Conservation (phyloP, 108 stramenopile species). For the Fragilaria crotonensis region DNA sequence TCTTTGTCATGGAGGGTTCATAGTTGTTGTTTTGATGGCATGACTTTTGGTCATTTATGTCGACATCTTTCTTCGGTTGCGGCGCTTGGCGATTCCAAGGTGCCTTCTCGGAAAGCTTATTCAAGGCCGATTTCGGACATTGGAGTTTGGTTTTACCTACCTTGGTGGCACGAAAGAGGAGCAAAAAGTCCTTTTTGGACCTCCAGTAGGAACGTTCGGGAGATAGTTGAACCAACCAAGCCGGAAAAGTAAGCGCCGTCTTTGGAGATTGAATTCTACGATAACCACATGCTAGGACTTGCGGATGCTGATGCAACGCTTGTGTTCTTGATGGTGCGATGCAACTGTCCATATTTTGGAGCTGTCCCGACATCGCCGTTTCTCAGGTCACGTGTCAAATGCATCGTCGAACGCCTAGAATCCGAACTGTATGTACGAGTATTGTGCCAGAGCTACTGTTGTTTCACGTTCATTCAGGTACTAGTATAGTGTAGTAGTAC, state of each 20-base stretch:
- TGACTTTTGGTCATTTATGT: neutral
- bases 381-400: too few species aligned
- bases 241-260: slow-evolving; percentile 26
- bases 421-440: too few species aligned
- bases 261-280: slow-evolving; percentile 21
- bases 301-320: slow-evolving; percentile 4
- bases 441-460: too few species aligned
- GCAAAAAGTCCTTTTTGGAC: slow-evolving; percentile 15
- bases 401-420: too few species aligned
- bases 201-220: slow-evolving; percentile 4
- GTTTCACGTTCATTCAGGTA: too few species aligned
- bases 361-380: too few species aligned
- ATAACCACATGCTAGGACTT: slow-evolving; percentile 32
- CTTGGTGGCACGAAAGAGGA: slow-evolving; percentile 14
- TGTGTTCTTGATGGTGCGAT: too few species aligned
- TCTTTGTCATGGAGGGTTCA: slow-evolving; percentile 33
- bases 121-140: slow-evolving; percentile 27
- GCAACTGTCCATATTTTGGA: too few species aligned
- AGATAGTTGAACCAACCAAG: slow-evolving; percentile 19
- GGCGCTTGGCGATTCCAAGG: slow-evolving; percentile 30
- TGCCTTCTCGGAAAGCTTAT: slow-evolving; percentile 15
- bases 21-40: slow-evolving; percentile 8
- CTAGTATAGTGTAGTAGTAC: too few species aligned
- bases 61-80: neutral
- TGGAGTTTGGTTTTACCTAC: neutral